Evolutionary conservation across 2,329 filamentous ascomycete species (phyloP).

Genomic region (Colletotrichum sp.): DNA sequence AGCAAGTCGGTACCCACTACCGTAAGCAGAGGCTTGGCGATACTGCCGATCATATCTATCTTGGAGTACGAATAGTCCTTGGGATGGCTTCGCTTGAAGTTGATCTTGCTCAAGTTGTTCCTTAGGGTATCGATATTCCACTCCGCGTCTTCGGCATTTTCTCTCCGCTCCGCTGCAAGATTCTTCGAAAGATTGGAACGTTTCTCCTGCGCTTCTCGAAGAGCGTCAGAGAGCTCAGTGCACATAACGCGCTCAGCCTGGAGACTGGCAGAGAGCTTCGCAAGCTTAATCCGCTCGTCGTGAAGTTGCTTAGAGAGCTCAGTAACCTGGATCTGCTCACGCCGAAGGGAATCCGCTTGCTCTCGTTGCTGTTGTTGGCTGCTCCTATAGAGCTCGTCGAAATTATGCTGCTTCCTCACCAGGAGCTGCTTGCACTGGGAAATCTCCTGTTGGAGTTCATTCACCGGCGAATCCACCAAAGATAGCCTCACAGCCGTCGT

Average conservation of each 20-base stretch:
- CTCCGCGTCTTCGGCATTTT: neutral
- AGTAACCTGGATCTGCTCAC: accelerated
- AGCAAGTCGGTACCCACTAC: accelerated
- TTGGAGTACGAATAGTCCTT: neutral
- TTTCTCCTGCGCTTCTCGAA: neutral
- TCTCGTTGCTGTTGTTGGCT: accelerated
- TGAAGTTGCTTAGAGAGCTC: neutral
- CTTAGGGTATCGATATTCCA: accelerated
- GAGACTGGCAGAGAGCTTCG: accelerated
- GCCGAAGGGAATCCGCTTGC: accelerated
- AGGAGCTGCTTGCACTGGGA: neutral
- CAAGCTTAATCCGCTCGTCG: neutral
- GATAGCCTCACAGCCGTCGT: neutral
- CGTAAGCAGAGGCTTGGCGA: accelerated
- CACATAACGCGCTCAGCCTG: neutral
- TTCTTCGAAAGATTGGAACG: neutral
- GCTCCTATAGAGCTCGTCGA: accelerated
- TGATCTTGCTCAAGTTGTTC: neutral
- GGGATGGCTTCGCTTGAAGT: neutral
- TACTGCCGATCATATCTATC: accelerated
- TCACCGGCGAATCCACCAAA: neutral
- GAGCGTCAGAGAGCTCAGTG: neutral
- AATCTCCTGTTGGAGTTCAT: neutral
- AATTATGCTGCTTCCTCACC: neutral
- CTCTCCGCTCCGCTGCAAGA: neutral